A percentile compares a stretch with the other conserved stretches of the same genome.
Evolutionary conservation across 768 basidiomycete species (phyloP).

Genomic region (Boletus pseudopeckii): DNA sequence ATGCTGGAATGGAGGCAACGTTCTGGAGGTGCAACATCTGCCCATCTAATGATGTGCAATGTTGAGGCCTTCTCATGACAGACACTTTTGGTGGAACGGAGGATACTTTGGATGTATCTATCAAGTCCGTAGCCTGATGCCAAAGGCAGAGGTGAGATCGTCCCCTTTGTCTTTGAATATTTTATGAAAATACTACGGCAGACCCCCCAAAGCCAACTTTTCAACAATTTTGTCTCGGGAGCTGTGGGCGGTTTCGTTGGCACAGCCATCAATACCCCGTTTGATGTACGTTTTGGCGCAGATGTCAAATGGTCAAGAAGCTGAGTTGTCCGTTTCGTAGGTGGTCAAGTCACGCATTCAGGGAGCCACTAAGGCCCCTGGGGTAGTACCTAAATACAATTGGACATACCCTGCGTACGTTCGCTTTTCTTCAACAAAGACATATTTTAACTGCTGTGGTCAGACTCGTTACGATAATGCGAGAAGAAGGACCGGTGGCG

Average conservation of each 20-base stretch:
- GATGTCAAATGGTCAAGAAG: not conserved
- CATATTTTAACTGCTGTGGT: not conserved
- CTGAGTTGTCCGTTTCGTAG: slow-evolving; percentile 35
- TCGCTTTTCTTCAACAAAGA: not conserved
- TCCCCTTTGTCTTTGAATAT: not conserved
- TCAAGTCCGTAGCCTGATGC: slow-evolving; percentile 75
- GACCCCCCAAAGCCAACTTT: slow-evolving; percentile 64
- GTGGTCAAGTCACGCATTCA: slow-evolving; percentile 98
- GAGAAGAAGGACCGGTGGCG: slow-evolving; percentile 83
- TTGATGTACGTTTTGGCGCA: slow-evolving; percentile 39
- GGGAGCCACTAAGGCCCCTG: slow-evolving; percentile 59
- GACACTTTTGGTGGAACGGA: slow-evolving; percentile 89
- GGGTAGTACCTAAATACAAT: slow-evolving; percentile 82
- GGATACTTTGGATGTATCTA: slow-evolving; percentile 95
- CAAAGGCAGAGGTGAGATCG: slow-evolving; percentile 75
- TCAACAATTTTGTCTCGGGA: slow-evolving; percentile 94
- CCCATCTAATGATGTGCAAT: not conserved
- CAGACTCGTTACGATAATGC: slow-evolving; percentile 68
- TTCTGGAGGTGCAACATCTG: slow-evolving; percentile 75
- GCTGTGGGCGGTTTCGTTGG: slow-evolving; percentile 87
- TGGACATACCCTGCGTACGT: slow-evolving; percentile 87
- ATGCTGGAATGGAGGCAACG: slow-evolving; percentile 94
- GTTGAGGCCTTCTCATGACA: slow-evolving; percentile 25
- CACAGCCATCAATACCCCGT: slow-evolving; percentile 88
- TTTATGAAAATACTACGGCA: slow-evolving; percentile 24